phyloP scores from a whole-genome alignment of 495 filamentous ascomycete genomes.

The Xylaria venustula region DNA sequence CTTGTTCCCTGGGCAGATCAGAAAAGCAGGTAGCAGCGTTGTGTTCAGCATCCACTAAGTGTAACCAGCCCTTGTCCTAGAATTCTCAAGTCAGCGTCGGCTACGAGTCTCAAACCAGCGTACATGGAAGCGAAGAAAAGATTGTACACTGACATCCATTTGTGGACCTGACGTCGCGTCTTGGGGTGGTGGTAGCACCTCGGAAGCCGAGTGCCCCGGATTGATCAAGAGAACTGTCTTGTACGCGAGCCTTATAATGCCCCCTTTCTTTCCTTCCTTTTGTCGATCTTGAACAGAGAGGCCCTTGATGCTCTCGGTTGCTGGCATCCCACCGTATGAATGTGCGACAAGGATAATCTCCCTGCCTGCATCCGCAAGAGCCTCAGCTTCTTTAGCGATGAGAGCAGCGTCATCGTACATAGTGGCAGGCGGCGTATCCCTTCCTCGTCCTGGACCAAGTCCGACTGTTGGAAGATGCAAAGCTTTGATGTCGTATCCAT shows the following conservation, averaged over 20 bases:
- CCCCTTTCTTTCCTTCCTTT: conserved; percentile 36
- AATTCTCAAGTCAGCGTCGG: background rate
- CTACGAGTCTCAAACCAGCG: background rate
- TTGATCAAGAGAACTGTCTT: conserved; percentile 27
- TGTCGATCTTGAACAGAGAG: conserved; percentile 39
- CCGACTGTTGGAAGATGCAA: conserved; percentile 19
- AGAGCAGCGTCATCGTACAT: conserved; percentile 30
- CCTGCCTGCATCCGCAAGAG: conserved; percentile 33
- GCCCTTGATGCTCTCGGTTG: conserved; percentile 35
- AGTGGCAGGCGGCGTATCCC: conserved; percentile 10
- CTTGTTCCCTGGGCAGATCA: conserved; percentile 15
- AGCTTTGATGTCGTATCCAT: conserved; percentile 28
- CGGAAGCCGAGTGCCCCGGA: conserved; percentile 13
- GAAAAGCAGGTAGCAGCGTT: conserved; percentile 16
- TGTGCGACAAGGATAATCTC: conserved; percentile 36
- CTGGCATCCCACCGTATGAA: conserved; percentile 37
- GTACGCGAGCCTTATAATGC: conserved; percentile 41
- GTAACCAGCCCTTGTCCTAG: conserved; percentile 27
- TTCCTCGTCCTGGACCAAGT: background rate
- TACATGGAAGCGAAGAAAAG: background rate
- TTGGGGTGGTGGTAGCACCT: conserved; percentile 5
- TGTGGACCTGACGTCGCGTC: conserved; percentile 2
- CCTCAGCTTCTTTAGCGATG: conserved; percentile 23
- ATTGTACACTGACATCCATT: conserved; percentile 21
- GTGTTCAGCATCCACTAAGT: conserved; percentile 4